These are phyloP conservation scores for Sporisorium exsertum DNA, from an alignment of 1,284 basidiomycete species.

Conservation along the genomic window DNA sequence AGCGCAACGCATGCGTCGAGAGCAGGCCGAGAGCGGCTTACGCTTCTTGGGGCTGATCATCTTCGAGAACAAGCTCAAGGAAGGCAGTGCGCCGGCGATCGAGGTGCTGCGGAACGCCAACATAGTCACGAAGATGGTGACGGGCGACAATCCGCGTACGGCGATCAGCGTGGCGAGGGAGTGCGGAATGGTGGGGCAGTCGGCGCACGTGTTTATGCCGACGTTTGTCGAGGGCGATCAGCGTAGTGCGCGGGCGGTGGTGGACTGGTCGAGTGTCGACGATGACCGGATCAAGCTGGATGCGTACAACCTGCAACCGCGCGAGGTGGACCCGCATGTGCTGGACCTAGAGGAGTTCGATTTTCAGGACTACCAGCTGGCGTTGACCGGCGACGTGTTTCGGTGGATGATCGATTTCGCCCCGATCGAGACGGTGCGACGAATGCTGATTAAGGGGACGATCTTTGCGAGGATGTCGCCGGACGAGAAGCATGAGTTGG, in stretches of 20 bases:
- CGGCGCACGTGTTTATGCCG: slow-evolving; percentile 91
- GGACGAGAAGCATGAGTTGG: slow-evolving; percentile 98
- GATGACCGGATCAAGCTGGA: slow-evolving; percentile 88
- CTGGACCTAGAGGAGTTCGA: slow-evolving; percentile 63
- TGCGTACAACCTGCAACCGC: slow-evolving; percentile 79
- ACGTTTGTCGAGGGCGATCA: slow-evolving; percentile 79
- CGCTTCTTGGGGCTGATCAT: slow-evolving; percentile 95
- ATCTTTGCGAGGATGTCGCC: slow-evolving; percentile 99
- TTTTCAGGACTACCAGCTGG: slow-evolving; percentile 87
- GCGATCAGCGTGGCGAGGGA: slow-evolving; percentile 97
- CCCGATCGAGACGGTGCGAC: slow-evolving; percentile 77
- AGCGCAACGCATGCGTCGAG: slow-evolving; percentile 94
- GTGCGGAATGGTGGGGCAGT: slow-evolving; percentile 88
- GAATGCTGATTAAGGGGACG: slow-evolving; percentile 93
- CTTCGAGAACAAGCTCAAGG: slow-evolving; percentile 98
- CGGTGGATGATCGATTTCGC: slow-evolving; percentile 98
- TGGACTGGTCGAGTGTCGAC: slow-evolving; percentile 94
- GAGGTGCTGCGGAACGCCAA: slow-evolving; percentile 88
- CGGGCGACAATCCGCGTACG: slow-evolving; percentile 95
- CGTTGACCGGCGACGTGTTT: slow-evolving; percentile 96
- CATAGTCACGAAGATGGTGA: slow-evolving; percentile 96
- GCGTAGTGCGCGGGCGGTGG: slow-evolving; percentile 76
- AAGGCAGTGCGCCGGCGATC: slow-evolving; percentile 90
- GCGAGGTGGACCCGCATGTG: slow-evolving; percentile 60
- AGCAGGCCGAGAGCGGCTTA: slow-evolving; percentile 91